A percentile compares a stretch with the other conserved stretches of the same genome.
These are phyloP conservation scores for Diutina scorzettiae DNA, from an alignment of 1,139 yeast genomes.

Conservation along the genomic window DNA sequence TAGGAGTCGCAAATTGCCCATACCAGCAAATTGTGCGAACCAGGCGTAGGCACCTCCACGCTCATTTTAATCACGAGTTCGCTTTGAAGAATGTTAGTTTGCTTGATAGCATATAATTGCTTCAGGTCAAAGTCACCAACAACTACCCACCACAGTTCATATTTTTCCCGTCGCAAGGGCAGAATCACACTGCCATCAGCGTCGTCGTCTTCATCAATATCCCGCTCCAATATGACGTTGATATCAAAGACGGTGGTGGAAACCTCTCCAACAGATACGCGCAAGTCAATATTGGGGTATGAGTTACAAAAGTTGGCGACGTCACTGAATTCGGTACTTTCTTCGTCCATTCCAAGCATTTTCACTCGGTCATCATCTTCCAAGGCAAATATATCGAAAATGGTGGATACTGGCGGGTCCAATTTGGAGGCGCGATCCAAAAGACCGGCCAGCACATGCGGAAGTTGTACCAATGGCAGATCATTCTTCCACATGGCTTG, in stretches of 20 bases:
- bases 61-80: conserved; percentile 41
- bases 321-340: conserved; percentile 33
- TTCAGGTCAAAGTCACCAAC: conserved; percentile 53
- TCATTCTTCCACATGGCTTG: conserved; percentile 85
- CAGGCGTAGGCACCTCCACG: conserved; percentile 48
- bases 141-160: conserved; percentile 85
- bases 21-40: conserved; percentile 47
- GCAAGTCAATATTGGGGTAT: conserved; percentile 77
- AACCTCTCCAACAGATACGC: conserved; percentile 9
- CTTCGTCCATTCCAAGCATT: conserved; percentile 43
- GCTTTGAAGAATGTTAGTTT: conserved; percentile 43
- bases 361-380: conserved; percentile 70
- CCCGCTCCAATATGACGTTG: conserved; percentile 49
- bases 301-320: conserved; percentile 85
- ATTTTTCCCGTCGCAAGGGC: conserved; percentile 47
- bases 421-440: conserved; percentile 44
- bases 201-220: no score
- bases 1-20: conserved; percentile 93
- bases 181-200: conserved; percentile 55
- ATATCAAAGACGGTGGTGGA: conserved; percentile 38
- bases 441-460: conserved; percentile 43
- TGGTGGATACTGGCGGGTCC: conserved; percentile 42
- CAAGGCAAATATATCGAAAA: conserved; percentile 75
- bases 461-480: conserved; percentile 71
- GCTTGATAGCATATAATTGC: conserved; percentile 66